phyloP scores from a whole-genome alignment of 2,329 filamentous ascomycete species.

The Juglanconis juglandina region DNA sequence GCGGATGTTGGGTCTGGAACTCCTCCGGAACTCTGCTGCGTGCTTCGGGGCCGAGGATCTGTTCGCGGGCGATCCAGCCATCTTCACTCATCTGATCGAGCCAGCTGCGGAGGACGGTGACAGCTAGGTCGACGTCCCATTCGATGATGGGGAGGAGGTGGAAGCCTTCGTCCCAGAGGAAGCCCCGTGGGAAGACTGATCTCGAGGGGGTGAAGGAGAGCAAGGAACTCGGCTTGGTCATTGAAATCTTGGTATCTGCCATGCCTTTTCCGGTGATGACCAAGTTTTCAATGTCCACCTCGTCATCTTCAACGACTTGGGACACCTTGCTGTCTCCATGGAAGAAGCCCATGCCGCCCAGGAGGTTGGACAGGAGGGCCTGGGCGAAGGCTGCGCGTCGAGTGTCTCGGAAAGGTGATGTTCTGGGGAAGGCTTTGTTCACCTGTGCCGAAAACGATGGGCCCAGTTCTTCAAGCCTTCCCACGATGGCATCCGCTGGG shows the following conservation, averaged over 20 bases:
- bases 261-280: constrained; percentile 77
- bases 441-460: constrained; percentile 42
- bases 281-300: constrained; percentile 89
- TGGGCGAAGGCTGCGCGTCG: constrained; percentile 74
- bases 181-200: constrained; percentile 87
- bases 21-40: constrained; percentile 84
- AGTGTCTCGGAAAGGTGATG: constrained; percentile 68
- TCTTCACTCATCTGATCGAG: constrained; percentile 90
- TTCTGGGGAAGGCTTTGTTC: constrained; percentile 56
- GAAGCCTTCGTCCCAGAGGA: constrained; percentile 94
- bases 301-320: constrained; percentile 79
- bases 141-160: constrained; percentile 84
- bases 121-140: constrained; percentile 80
- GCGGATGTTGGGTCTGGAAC: constrained; percentile 88
- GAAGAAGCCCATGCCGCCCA: constrained; percentile 90
- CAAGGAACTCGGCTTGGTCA: constrained; percentile 76
- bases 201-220: constrained; percentile 84
- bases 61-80: constrained; percentile 91
- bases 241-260: constrained; percentile 57
- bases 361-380: constrained; percentile 82
- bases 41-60: constrained; percentile 83
- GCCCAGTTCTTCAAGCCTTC: not conserved
- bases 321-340: constrained; percentile 80
- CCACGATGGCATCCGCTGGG: constrained; percentile 2
- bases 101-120: constrained; percentile 86